These are phyloP conservation scores for Trichosporon inkin DNA, from an alignment of 1,284 basidiomycete genomes.

Conservation along the genomic window DNA sequence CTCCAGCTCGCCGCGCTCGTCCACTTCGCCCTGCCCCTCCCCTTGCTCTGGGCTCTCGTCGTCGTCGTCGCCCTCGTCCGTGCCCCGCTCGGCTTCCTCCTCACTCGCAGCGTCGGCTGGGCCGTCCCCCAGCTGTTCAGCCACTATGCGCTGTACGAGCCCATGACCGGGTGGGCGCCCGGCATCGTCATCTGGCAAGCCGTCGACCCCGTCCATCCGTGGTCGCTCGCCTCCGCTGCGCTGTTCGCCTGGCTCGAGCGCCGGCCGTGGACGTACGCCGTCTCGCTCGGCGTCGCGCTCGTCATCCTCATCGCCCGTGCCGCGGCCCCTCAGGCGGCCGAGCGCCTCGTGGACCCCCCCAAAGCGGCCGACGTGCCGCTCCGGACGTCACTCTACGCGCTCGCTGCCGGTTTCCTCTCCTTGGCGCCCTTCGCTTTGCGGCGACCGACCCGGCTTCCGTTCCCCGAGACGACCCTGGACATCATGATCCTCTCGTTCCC, in stretches of 20 bases:
- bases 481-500: slow-evolving; percentile 20
- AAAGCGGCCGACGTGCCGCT: background rate
- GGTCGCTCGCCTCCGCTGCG: background rate
- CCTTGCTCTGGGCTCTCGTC: slow-evolving; percentile 3
- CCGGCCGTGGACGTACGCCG: slow-evolving; percentile 17
- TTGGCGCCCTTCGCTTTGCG: background rate
- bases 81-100: slow-evolving; percentile 11
- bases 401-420: background rate
- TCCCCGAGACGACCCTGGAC: slow-evolving; percentile 4
- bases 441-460: background rate
- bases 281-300: background rate
- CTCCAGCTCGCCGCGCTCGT: background rate
- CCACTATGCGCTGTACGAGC: slow-evolving; percentile 21
- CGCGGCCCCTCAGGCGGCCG: background rate
- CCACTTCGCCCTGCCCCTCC: background rate
- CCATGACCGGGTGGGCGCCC: slow-evolving; percentile 14
- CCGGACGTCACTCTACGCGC: background rate
- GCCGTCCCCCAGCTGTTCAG: slow-evolving; percentile 14
- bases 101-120: slow-evolving; percentile 21
- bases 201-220: background rate
- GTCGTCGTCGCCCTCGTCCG: slow-evolving; percentile 8
- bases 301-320: background rate
- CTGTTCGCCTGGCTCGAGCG: slow-evolving; percentile 12
- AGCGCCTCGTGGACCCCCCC: background rate
- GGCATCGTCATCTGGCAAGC: slow-evolving; percentile 4